Percentiles rank a stretch among this genome's conserved stretches.
These are phyloP conservation scores for Taiwanofungus camphoratus DNA, from an alignment of 1,284 basidiomycete genomes.

Conservation along the genomic window DNA sequence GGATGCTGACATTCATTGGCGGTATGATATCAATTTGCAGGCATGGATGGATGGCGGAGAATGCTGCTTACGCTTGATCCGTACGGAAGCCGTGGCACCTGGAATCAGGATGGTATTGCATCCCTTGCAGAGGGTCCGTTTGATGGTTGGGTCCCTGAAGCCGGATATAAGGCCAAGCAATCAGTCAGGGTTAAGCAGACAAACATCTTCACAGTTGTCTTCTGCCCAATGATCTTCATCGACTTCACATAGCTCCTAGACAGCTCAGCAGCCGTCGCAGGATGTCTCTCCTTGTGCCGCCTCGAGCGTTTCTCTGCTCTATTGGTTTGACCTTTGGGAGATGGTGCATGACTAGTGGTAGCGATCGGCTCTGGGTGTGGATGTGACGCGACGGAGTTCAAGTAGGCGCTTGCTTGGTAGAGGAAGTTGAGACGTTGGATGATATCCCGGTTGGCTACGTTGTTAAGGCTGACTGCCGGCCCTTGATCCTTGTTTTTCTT, in stretches of 20 bases:
- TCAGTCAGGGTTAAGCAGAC: constrained; percentile 15
- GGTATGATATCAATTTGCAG: neutral
- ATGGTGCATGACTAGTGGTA: neutral
- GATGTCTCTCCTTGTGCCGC: constrained; percentile 25
- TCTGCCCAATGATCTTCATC: constrained; percentile 69
- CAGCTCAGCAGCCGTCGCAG: constrained; percentile 41
- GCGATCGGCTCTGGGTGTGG: too few relatives aligned
- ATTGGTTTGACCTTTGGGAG: neutral
- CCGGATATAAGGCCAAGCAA: neutral
- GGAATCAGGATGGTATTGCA: constrained; percentile 64
- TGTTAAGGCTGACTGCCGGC: constrained; percentile 43
- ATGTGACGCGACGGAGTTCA: constrained; percentile 36
- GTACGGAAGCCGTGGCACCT: constrained; percentile 57
- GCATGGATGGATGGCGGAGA: neutral
- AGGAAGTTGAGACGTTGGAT: constrained; percentile 80
- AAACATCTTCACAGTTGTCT: constrained; percentile 71
- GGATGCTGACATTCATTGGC: constrained; percentile 35
- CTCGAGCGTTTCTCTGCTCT: constrained; percentile 11
- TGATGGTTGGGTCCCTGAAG: constrained; percentile 69
- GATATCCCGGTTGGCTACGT: constrained; percentile 61
- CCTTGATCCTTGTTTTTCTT: constrained; percentile 57
- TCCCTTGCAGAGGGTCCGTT: constrained; percentile 67
- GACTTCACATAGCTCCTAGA: constrained; percentile 55
- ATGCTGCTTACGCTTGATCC: constrained; percentile 51
- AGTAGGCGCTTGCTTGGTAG: constrained; percentile 71